Percentiles rank a stretch among this genome's conserved stretches.
Conservation (phyloP, 1,139 yeast species). For the Pichia sp. region DNA sequence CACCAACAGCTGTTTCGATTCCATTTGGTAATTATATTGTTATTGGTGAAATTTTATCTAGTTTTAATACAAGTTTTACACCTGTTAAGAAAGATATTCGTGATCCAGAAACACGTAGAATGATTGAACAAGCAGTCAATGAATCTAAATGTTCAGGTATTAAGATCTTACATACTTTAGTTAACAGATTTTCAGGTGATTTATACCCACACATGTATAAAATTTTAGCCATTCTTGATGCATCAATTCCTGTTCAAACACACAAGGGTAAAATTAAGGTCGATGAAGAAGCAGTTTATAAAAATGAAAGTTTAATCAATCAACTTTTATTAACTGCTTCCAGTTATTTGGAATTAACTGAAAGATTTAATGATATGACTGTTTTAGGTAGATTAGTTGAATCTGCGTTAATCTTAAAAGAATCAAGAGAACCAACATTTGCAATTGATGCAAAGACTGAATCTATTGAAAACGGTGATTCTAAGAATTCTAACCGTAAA, state of each 20-base stretch:
- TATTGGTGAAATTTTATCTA: slow-evolving; percentile 45
- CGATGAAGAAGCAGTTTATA: slow-evolving; percentile 31
- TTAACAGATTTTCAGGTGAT: slow-evolving; percentile 39
- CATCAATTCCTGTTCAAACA: slow-evolving; percentile 38
- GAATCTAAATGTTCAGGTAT: slow-evolving; percentile 43
- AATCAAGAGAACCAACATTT: slow-evolving; percentile 33
- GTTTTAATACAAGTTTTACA: slow-evolving; percentile 49
- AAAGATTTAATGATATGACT: slow-evolving; percentile 36
- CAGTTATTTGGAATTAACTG: slow-evolving; percentile 32
- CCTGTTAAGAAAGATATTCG: slow-evolving; percentile 54
- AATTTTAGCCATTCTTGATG: slow-evolving; percentile 48
- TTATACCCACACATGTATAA: slow-evolving; percentile 44
- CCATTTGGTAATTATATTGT: slow-evolving; percentile 53
- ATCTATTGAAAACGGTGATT: slow-evolving; percentile 24
- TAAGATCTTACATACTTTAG: slow-evolving; percentile 36
- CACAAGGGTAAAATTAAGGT: slow-evolving; percentile 33
- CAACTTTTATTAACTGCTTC: slow-evolving; percentile 32
- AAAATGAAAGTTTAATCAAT: slow-evolving; percentile 33
- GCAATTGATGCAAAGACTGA: slow-evolving; percentile 8
- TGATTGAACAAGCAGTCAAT: slow-evolving; percentile 38
- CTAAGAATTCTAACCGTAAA: slow-evolving; percentile 9
- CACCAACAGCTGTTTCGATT: slow-evolving; percentile 38
- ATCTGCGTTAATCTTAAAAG: slow-evolving; percentile 39
- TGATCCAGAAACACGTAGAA: slow-evolving; percentile 37
- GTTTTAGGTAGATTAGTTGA: slow-evolving; percentile 42